phyloP scores from a whole-genome alignment of 495 filamentous ascomycete genomes.

The Hyaloscypha variabilis region DNA sequence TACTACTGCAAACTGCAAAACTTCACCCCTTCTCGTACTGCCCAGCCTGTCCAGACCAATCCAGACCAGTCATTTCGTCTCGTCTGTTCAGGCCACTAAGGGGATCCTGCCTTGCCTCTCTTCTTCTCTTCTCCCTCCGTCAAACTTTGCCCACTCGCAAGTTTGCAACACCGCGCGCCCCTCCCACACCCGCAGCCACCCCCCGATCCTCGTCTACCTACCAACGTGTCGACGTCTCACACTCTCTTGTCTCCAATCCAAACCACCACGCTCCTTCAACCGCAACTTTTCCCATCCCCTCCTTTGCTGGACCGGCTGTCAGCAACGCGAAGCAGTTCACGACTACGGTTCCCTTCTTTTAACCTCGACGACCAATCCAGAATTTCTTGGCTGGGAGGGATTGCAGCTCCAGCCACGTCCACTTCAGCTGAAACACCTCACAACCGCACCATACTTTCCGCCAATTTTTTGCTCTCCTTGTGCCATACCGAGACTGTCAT shows the following conservation, averaged over 20 bases:
- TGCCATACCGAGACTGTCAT: conserved; percentile 27
- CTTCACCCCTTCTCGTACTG: neutral
- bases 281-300: conserved; percentile 12
- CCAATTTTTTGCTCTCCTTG: conserved; percentile 19
- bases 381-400: conserved; percentile 22
- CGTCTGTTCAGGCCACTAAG: neutral
- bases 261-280: neutral
- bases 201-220: conserved; percentile 1
- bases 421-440: conserved; percentile 25
- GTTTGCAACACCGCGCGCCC: neutral
- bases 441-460: conserved; percentile 24
- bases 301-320: conserved; percentile 16
- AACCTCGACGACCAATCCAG: conserved; percentile 12
- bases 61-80: neutral
- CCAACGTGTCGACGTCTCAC: conserved; percentile 14
- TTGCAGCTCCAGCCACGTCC: conserved; percentile 17
- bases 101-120: neutral
- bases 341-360: conserved; percentile 1
- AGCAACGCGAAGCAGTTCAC: conserved; percentile 1
- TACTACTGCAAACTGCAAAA: neutral
- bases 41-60: neutral
- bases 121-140: neutral
- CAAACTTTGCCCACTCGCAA: conserved; percentile 5
- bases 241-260: conserved; percentile 13
- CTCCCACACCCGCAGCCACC: neutral